Evolutionary conservation across 2,329 filamentous ascomycete species (phyloP), one percentile per base, ranked within the genome.

Genomic region (Alternaria metachromatica): DNA sequence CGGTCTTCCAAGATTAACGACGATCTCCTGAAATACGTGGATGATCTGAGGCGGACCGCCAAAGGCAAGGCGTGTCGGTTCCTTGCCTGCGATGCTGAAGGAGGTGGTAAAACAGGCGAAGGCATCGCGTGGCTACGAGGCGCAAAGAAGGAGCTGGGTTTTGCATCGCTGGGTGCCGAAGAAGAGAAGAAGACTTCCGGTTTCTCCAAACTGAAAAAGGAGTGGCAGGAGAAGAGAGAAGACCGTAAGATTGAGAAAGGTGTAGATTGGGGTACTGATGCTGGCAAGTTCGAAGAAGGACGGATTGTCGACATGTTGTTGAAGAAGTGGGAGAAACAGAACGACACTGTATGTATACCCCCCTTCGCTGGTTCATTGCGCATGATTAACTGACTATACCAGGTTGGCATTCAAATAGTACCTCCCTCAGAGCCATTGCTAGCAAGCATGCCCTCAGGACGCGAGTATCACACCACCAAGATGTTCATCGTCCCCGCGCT

Each of bases 11-110:
- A 74, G 55, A 82, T 95, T 3, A 88, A 90, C 60, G 86, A 90
- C 1, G 87, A 87, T 9, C 79, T 97, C 21, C 69, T 91, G 1
- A 88, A 86, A 50, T 98, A 98, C 73, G 84, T 92, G 1, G 89
- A 92, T 20, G 92, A 96, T 68, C 80, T 98, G 20, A 85, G 89
- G 15, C 86, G 89, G 55, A 92, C 92, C 1, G 89, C 92, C 45
- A 87, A 92, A 56, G 95, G 92, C 21, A 94, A 93, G 69, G 94
- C 94, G 0, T 97, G 94, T 74, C 87, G 96, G 2, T 97, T 98
- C 77, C 90, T 97, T 60, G 96, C 90, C 1, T 90, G 98, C 54
- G 94, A 97, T 77, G 92, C 94, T 2, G 96, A 99, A 74, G 78
- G 94, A 11, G 88, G 89, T 2, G 93, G 92, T 0, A 90, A 95